phyloP scores from a whole-genome alignment of 1,139 yeast species.

The Blastobotrys apis region DNA sequence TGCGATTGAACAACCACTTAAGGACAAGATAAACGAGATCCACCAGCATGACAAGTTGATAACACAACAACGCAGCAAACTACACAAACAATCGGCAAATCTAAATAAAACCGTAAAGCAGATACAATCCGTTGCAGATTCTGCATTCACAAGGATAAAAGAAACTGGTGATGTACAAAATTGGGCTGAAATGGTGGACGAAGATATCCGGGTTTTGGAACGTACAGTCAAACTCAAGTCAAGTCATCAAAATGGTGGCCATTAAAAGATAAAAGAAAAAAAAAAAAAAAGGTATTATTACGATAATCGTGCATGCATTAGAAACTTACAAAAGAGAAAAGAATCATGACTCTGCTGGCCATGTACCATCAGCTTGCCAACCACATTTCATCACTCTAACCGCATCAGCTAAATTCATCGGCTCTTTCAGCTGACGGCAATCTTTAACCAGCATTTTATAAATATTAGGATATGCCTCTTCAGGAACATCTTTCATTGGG shows the following conservation, averaged over 20 bases:
- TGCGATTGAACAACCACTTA: slow-evolving; percentile 27
- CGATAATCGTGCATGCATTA: background rate
- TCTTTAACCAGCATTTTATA: slow-evolving; percentile 50
- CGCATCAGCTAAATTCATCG: slow-evolving; percentile 51
- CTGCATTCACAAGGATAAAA: slow-evolving; percentile 24
- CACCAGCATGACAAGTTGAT: slow-evolving; percentile 26
- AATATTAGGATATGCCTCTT: slow-evolving; percentile 36
- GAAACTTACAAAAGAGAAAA: background rate
- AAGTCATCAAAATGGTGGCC: background rate
- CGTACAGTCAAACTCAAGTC: slow-evolving; percentile 22
- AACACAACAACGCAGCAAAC: slow-evolving; percentile 23
- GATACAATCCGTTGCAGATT: slow-evolving; percentile 20
- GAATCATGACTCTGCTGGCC: slow-evolving; percentile 29
- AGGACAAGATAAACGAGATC: slow-evolving; percentile 26
- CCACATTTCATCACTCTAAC: slow-evolving; percentile 54
- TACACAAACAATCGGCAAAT: slow-evolving; percentile 20
- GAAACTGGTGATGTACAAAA: slow-evolving; percentile 42
- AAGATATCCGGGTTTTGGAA: slow-evolving; percentile 47
- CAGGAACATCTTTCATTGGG: slow-evolving; percentile 28
- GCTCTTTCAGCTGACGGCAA: slow-evolving; percentile 47
- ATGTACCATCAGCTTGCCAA: slow-evolving; percentile 48
- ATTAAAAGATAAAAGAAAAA: too few relatives aligned
- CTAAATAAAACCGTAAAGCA: slow-evolving; percentile 22
- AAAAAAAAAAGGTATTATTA: background rate
- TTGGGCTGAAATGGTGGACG: slow-evolving; percentile 47